Evolutionary conservation across 345 rosid species (phyloP).

Genomic region (Arabidopsis suecica): DNA sequence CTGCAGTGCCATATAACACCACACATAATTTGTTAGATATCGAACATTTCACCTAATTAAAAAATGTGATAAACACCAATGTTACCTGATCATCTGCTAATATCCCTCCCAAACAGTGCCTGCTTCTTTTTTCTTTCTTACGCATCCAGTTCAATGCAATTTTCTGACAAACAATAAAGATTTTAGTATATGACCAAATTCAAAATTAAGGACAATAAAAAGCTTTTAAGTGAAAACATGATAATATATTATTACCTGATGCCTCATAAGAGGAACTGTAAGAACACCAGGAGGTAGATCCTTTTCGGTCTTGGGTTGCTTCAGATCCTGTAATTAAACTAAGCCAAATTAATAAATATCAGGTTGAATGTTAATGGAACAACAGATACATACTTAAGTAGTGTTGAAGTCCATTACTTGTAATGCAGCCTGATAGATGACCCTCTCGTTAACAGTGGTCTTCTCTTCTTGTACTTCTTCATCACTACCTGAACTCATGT

Average conservation of each 20-base stretch:
- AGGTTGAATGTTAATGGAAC: background rate
- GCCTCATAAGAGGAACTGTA: slow-evolving; percentile 80
- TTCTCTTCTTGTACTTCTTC: slow-evolving; percentile 55
- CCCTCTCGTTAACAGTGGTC: slow-evolving; percentile 53
- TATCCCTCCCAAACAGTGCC: slow-evolving; percentile 82
- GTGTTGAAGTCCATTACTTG: slow-evolving; percentile 53
- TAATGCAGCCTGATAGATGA: slow-evolving; percentile 82
- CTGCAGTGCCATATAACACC: slow-evolving; percentile 49
- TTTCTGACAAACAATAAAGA: slow-evolving; percentile 55
- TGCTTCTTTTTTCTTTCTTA: slow-evolving; percentile 79
- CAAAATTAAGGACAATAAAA: slow-evolving; percentile 13
- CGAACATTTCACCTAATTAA: background rate
- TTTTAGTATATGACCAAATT: slow-evolving; percentile 25
- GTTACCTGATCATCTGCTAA: slow-evolving; percentile 93
- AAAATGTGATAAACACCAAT: background rate
- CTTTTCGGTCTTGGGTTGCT: slow-evolving; percentile 76
- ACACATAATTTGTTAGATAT: background rate
- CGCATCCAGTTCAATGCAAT: slow-evolving; percentile 97
- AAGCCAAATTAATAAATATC: background rate
- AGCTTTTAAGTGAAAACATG: slow-evolving; percentile 7
- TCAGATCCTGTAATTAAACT: slow-evolving; percentile 64
- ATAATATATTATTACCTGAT: slow-evolving; percentile 74
- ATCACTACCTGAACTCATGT: slow-evolving; percentile 81
- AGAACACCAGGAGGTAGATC: slow-evolving; percentile 70
- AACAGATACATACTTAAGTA: background rate